A percentile compares a stretch with the other conserved stretches of the same genome.
These are phyloP conservation scores for Barnettozyma californica DNA, from an alignment of 805 yeast species.

Conservation along the genomic window DNA sequence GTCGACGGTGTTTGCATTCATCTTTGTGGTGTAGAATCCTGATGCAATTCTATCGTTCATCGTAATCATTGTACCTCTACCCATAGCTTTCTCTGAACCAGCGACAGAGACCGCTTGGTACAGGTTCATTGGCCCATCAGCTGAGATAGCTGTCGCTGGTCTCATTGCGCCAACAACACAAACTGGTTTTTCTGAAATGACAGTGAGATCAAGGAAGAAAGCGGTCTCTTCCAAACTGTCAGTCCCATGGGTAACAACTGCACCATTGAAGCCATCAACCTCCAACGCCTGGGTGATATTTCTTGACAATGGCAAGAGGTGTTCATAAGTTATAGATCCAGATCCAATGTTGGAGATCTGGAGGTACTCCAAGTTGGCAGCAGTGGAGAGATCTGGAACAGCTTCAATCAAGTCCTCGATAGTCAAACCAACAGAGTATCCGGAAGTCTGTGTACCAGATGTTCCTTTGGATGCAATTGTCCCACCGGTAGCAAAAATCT, in stretches of 20 bases:
- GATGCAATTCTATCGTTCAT: constrained; percentile 63
- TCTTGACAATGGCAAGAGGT: constrained; percentile 40
- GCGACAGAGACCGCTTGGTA: constrained; percentile 66
- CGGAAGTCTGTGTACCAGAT: constrained; percentile 44
- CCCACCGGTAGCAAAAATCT: constrained; percentile 55
- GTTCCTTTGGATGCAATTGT: constrained; percentile 53
- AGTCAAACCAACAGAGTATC: constrained; percentile 47
- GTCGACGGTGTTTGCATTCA: constrained; percentile 62
- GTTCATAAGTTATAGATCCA: constrained; percentile 44
- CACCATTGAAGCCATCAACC: constrained; percentile 42
- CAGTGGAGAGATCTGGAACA: constrained; percentile 50
- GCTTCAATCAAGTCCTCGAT: constrained; percentile 45
- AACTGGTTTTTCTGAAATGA: constrained; percentile 30
- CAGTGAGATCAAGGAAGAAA: constrained; percentile 50
- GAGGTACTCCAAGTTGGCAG: constrained; percentile 43
- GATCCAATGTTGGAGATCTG: constrained; percentile 49
- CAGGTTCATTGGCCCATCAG: constrained; percentile 70
- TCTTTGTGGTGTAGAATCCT: constrained; percentile 61
- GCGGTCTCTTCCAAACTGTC: constrained; percentile 67
- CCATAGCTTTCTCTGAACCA: constrained; percentile 40
- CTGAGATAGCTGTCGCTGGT: constrained; percentile 63
- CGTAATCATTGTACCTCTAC: constrained; percentile 59
- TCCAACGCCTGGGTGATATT: constrained; percentile 41
- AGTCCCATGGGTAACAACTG: constrained; percentile 68
- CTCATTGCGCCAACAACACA: constrained; percentile 57